phyloP scores from a whole-genome alignment of 2,329 filamentous ascomycete genomes.

The Fusarium liriodendri region DNA sequence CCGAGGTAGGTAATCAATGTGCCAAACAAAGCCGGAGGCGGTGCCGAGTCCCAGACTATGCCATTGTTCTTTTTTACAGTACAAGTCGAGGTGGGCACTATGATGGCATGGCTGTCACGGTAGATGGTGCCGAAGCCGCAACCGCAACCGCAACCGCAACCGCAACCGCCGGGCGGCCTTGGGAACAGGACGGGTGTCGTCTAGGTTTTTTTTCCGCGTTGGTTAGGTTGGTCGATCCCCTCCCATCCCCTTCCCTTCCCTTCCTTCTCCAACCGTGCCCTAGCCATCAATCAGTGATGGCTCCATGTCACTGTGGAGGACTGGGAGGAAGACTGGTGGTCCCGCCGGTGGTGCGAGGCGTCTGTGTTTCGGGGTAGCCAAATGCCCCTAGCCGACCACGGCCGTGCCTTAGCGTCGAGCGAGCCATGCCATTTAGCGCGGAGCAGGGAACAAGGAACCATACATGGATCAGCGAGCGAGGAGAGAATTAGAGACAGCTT shows the following conservation, averaged over 20 bases:
- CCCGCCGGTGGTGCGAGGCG: constrained; percentile 33
- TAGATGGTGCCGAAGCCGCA: constrained; percentile 25
- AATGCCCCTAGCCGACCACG: constrained; percentile 39
- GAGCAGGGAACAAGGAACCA: constrained; percentile 38
- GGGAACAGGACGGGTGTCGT: constrained; percentile 12
- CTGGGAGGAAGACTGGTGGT: constrained; percentile 16
- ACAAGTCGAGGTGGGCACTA: not conserved
- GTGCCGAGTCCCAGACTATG: not conserved
- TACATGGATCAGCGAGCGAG: constrained; percentile 1
- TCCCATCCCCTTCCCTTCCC: not conserved
- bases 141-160: constrained; percentile 10
- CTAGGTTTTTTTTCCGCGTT: constrained; percentile 24
- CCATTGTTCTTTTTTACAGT: not conserved
- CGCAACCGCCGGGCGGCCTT: constrained; percentile 20
- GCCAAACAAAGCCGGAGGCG: not conserved
- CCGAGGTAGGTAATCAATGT: not conserved
- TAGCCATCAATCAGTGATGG: constrained; percentile 29
- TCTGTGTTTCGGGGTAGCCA: constrained; percentile 41
- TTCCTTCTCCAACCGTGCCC: constrained; percentile 29
- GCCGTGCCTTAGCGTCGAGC: constrained; percentile 39
- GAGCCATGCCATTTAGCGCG: constrained; percentile 27
- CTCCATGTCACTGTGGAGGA: constrained; percentile 28
- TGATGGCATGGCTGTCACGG: constrained; percentile 18
- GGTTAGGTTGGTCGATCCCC: constrained; percentile 2
- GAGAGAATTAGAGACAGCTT: constrained; percentile 19